Conservation (phyloP, 2,329 filamentous ascomycete species). For the Colletotrichum melonis region DNA sequence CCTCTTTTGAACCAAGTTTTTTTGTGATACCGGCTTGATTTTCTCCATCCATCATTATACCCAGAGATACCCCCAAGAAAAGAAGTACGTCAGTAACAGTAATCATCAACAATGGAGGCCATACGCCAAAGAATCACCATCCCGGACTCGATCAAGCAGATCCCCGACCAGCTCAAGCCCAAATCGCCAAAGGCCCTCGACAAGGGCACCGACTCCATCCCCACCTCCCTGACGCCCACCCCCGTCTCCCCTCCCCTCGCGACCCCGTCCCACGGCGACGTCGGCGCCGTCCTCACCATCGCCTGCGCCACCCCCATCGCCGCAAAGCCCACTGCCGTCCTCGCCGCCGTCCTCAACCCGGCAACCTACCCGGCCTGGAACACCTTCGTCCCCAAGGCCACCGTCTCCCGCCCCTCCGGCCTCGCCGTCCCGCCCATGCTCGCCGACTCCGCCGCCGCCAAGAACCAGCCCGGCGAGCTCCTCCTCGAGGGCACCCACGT, state of each 20-base stretch:
- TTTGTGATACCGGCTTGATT: no score
- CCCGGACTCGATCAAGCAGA: slow-evolving; percentile 28
- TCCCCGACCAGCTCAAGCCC: slow-evolving; percentile 31
- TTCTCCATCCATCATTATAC: background rate
- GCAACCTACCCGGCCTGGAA: slow-evolving; percentile 50
- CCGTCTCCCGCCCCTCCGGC: slow-evolving; percentile 39
- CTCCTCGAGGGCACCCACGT: slow-evolving; percentile 47
- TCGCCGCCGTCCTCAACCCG: slow-evolving; percentile 45
- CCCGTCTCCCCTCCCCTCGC: slow-evolving; percentile 23
- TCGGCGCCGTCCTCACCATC: slow-evolving; percentile 36
- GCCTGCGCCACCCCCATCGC: slow-evolving; percentile 47
- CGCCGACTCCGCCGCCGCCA: slow-evolving; percentile 26
- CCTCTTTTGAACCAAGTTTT: background rate
- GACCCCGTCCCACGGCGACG: slow-evolving; percentile 19
- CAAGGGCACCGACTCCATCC: slow-evolving; percentile 29
- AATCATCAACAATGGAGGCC: slow-evolving; percentile 11
- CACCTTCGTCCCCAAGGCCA: slow-evolving; percentile 44
- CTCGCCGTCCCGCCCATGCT: slow-evolving; percentile 36
- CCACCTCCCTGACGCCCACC: slow-evolving; percentile 26
- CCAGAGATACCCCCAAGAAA: slow-evolving; percentile 4
- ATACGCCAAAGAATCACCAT: slow-evolving; percentile 31
- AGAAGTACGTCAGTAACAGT: background rate
- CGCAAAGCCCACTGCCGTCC: slow-evolving; percentile 45
- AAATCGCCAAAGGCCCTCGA: slow-evolving; percentile 30
- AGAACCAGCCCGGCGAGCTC: slow-evolving; percentile 32